Evolutionary conservation across 768 basidiomycete species (phyloP).

Genomic region (Coprinopsis sp.): DNA sequence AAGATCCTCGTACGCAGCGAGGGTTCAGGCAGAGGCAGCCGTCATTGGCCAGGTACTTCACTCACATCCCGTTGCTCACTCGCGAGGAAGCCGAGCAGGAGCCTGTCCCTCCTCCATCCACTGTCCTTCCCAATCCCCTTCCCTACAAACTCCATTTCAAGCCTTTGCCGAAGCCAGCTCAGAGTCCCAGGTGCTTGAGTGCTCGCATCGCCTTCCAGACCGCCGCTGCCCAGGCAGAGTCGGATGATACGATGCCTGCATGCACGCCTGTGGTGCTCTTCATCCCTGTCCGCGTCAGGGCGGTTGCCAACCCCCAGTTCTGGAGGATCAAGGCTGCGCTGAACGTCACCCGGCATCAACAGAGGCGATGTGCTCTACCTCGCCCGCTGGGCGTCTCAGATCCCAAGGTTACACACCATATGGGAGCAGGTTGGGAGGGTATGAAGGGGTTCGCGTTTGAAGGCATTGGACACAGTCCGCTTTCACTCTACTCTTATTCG

Average conservation of each 20-base stretch:
- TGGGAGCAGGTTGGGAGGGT: constrained; percentile 55
- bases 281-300: too few relatives aligned
- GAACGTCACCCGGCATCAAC: too few relatives aligned
- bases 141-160: constrained; percentile 33
- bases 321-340: too few relatives aligned
- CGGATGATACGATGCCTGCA: too few relatives aligned
- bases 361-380: too few relatives aligned
- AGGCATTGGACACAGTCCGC: constrained; percentile 47
- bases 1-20: too few relatives aligned
- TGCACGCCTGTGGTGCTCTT: too few relatives aligned
- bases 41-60: constrained; percentile 14
- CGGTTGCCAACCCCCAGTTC: too few relatives aligned
- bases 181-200: constrained; percentile 37
- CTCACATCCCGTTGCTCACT: constrained; percentile 37
- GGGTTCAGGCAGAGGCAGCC: neutral
- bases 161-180: constrained; percentile 36
- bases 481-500: neutral
- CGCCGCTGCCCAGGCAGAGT: constrained; percentile 17
- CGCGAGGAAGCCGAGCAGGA: constrained; percentile 22
- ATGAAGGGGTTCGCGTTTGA: constrained; percentile 58
- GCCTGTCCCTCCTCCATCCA: constrained; percentile 18
- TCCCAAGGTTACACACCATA: too few relatives aligned
- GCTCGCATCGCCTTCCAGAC: constrained; percentile 27
- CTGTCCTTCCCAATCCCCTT: constrained; percentile 27
- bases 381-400: too few relatives aligned